Base-by-base conservation (phyloP, 805 yeast genomes). In the Spathaspora sp. region DNA sequence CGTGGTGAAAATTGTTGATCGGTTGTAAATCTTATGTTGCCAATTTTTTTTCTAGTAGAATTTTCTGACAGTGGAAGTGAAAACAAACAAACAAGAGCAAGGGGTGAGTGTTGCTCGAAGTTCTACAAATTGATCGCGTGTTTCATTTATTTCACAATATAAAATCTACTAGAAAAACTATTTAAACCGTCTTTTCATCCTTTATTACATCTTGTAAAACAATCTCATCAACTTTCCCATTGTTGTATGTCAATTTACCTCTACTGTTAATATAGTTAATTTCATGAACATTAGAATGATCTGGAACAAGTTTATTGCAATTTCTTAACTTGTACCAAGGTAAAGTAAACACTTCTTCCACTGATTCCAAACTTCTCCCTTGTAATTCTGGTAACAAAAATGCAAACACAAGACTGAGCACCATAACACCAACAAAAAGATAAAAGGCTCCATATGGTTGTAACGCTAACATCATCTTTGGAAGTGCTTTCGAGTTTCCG, bases 251-350 rank as follows among this genome's bases (percentile, higher is more conserved):
- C 5, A 45, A 14, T 11, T 55, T 57, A 35, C 61, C 59, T 19
- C 47, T 49, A 9, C 52, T 45, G 18, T 52, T 50, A n/a, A 52
- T 51, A 46, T 56, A 59, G 23, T 55, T 54, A 44, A 66, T 59
- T 52, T 58, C 65, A 59, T 62, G 66, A 38, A 75, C 61, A 52
- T 72, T 76, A 16, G 79, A 73, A 56, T 65, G 69, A 58, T 79
- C 83, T 28, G 83, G 83, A 51, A 80, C 75, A 54, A 80, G 67
- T 54, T 68, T 64, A 31, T 77, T 72, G 60, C 82, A 82, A 45
- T 67, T 69, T 65, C 83, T 70, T 52, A 80, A 67, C 51, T 76
- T 52, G 62, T 79, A 78, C 84, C 84, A 80, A 45, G 83, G 84
- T 57, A 77, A 66, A 56, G 63, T 67, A 65, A 78, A 78, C 48